phyloP scores from a whole-genome alignment of 2,329 filamentous ascomycete genomes.

The Paracamarosporium sp. region DNA sequence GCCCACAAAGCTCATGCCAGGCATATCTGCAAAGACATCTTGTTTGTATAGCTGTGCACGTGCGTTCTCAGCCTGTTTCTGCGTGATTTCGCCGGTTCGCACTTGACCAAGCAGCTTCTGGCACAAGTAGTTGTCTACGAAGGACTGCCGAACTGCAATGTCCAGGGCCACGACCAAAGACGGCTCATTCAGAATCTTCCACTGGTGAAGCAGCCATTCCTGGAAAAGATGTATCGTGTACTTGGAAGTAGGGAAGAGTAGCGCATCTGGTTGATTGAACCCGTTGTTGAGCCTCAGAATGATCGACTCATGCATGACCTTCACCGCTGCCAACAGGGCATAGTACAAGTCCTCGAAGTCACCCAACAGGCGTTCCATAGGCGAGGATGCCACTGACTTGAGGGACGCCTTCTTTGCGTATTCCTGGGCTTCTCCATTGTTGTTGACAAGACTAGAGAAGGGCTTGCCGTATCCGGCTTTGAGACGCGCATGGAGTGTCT shows the following conservation, averaged over 20 bases:
- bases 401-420: slow-evolving; percentile 51
- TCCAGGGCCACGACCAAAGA: slow-evolving; percentile 32
- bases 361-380: slow-evolving; percentile 57
- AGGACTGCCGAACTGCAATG: slow-evolving; percentile 26
- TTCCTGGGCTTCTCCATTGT: slow-evolving; percentile 2
- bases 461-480: slow-evolving; percentile 33
- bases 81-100: slow-evolving; percentile 15
- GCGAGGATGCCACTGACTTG: slow-evolving; percentile 56
- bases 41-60: slow-evolving; percentile 24
- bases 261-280: slow-evolving; percentile 25
- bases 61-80: slow-evolving; percentile 18
- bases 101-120: slow-evolving; percentile 22
- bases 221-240: slow-evolving; percentile 21
- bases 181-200: slow-evolving; percentile 32
- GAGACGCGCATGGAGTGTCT: slow-evolving; percentile 41
- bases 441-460: slow-evolving; percentile 19
- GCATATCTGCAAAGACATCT: slow-evolving; percentile 14
- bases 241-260: slow-evolving; percentile 17
- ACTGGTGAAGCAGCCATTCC: slow-evolving; percentile 25
- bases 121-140: slow-evolving; percentile 22
- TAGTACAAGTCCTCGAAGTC: slow-evolving; percentile 46
- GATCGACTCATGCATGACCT: slow-evolving; percentile 31
- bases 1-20: slow-evolving; percentile 28
- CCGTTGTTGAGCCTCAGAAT: slow-evolving; percentile 28
- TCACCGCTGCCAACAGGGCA: slow-evolving; percentile 30